Evolutionary conservation across 129 eudicot species (phyloP), one percentile per base, ranked within the genome.

Genomic region (Lactuca saligna): DNA sequence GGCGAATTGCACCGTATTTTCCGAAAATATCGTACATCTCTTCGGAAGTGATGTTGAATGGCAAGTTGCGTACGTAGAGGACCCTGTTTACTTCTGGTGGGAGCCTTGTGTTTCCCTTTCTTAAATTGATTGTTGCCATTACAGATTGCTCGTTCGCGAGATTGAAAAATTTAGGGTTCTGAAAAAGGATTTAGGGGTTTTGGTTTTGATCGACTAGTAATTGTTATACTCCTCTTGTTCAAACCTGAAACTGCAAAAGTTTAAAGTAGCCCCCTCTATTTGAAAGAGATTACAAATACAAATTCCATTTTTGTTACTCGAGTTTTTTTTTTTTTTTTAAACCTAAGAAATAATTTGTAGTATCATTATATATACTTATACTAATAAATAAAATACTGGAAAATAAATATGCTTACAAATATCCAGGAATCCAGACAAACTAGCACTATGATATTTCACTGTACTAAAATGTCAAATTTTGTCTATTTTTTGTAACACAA

Each of bases 11-110:
- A 17, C 89, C 91, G 85, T 88, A 88, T 80, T 88, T 89, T 5
- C 90, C 88, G 84, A 89, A 86, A 3, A 89, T 89, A 38, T 89
- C 96, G 88, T 89, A 89, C 96, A 89, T 89, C 85, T 89, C 96
- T 41, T 89, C 94, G 61, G 94, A 86, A 2, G 96, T 84, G 59
- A 88, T 88, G 91, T 85, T 88, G 91, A 88, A 88, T 2, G 95
- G 95, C 10, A 88, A 50, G 79, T 88, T 85, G 5, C 91, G 84
- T 0, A 88, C 88, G 80, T 82, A 88, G 46, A 88, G 75, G 14
- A 85, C 91, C 8, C 95, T 38, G 81, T 88, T 88, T 10, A 88
- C 95, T 56, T 88, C 95, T 7, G 95, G 95, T 37, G 95, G 95
- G 16, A 88, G 81, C 13, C 91, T 62, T 0, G 95, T 85, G 84